Evolutionary conservation across 2,329 filamentous ascomycete genomes (phyloP).

Genomic region (Paracoccidioides lutzii): DNA sequence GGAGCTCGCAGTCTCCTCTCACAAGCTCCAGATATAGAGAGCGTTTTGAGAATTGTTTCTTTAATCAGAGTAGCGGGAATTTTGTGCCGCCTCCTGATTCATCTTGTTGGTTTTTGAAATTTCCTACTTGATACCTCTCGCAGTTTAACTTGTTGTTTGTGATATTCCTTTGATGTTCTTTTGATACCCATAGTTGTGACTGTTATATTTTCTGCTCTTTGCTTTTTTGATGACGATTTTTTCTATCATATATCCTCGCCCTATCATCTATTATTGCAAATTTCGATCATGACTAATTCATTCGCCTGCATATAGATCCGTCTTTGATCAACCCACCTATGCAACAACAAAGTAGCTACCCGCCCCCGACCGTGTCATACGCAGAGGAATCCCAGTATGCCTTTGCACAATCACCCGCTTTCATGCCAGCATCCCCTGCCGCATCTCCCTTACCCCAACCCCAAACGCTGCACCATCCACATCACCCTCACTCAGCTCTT

Average conservation of each 20-base stretch:
- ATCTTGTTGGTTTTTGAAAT: slow-evolving; percentile 39
- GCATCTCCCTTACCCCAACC: slow-evolving; percentile 12
- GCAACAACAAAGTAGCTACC: slow-evolving; percentile 18
- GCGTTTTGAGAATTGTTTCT: slow-evolving; percentile 32
- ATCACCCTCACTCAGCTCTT: slow-evolving; percentile 12
- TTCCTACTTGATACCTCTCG: slow-evolving; percentile 7
- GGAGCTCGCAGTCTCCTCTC: background rate
- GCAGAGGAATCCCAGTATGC: slow-evolving; percentile 21
- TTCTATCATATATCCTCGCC: background rate
- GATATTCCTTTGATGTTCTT: slow-evolving; percentile 12
- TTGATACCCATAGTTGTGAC: slow-evolving; percentile 5
- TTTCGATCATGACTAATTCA: background rate
- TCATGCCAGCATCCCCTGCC: slow-evolving; percentile 23
- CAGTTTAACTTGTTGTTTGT: slow-evolving; percentile 4
- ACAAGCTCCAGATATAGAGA: background rate
- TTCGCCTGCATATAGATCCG: slow-evolving; percentile 35
- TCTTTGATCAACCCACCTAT: slow-evolving; percentile 43
- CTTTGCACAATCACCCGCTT: slow-evolving; percentile 18
- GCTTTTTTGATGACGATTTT: background rate
- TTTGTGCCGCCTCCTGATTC: slow-evolving; percentile 41
- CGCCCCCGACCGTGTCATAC: slow-evolving; percentile 22
- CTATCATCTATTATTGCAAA: background rate
- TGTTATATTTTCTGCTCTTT: background rate
- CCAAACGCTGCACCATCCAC: slow-evolving; percentile 17
- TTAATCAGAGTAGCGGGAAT: slow-evolving; percentile 42